Base-by-base conservation (phyloP, 257 asterid genomes). In the Hygrophila difformis region DNA sequence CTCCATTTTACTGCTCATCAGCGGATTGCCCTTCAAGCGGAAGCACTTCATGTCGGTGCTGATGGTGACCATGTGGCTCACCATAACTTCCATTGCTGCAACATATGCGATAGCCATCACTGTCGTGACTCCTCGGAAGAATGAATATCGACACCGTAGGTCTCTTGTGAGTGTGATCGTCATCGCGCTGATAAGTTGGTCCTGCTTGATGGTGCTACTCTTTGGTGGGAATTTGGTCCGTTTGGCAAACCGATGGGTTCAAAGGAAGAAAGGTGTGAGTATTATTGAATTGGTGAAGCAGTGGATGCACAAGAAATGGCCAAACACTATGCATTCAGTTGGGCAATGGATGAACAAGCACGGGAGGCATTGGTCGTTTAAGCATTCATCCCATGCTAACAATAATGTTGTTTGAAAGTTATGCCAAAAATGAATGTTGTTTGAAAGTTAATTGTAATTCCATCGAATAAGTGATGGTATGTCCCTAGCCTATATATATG, bases 61-160 rank as follows among this genome's bases (percentile, higher is more conserved):
- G 61, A 80, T 73, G 80, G 62, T 73, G 23, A 55, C 64, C n/a
- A 76, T 80, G 86, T 73, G 86, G 86, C 11, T 59, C 14, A 61
- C 81, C 1, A 19, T 80, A 8, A 60, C 75, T 0, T 39, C 77
- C 0, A 36, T 44, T 3, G 79, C 86, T 3, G 53, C 56, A 1
- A 73, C 81, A 7, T 80, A 60, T 17, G 75, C 65, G 0, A 40
- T 72, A 40, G 47, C 75, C 0, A 47, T 73, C 7, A 47, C 29
- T 5, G 71, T 55, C n/a, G 53, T 70, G 13, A 57, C 79, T 1
- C 82, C 91, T 0, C 22, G 8, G 12, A 61, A 60, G 20, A 44
- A 55, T 1, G 44, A 22, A n/a, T 29, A 19, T 39, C 68, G 1
- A n/a, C n/a, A n/a, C n/a, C n/a, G n/a, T n/a, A n/a, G n/a, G n/a